These are phyloP conservation scores for Yueomyces sp. DNA, from an alignment of 1,139 yeast species.

Conservation along the genomic window DNA sequence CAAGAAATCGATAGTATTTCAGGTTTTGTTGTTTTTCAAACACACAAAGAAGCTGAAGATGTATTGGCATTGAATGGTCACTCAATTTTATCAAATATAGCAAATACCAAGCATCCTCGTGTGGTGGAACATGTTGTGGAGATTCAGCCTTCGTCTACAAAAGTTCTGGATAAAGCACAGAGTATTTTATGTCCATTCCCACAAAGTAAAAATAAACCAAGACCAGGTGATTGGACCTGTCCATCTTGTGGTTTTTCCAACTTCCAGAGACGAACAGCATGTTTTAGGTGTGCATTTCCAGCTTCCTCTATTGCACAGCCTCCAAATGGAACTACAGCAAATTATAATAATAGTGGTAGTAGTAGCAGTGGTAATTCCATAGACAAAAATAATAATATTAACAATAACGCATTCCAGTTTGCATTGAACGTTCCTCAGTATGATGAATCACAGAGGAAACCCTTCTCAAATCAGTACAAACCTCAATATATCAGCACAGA, in stretches of 20 bases:
- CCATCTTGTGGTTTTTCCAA: slow-evolving; percentile 93
- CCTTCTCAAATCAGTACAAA: not conserved
- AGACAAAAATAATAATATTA: slow-evolving; percentile 4
- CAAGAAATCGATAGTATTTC: slow-evolving; percentile 32
- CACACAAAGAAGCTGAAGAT: slow-evolving; percentile 80
- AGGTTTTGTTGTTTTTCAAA: slow-evolving; percentile 76
- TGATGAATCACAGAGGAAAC: not conserved
- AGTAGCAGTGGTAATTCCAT: slow-evolving; percentile 6
- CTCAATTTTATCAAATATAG: slow-evolving; percentile 22
- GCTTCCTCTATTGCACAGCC: slow-evolving; percentile 48
- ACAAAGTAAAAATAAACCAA: slow-evolving; percentile 75
- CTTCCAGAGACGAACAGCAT: slow-evolving; percentile 88
- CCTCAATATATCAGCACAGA: slow-evolving; percentile 1
- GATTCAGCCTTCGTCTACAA: slow-evolving; percentile 73
- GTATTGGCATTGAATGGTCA: slow-evolving; percentile 65
- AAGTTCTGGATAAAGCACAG: slow-evolving; percentile 68
- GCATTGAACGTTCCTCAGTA: slow-evolving; percentile 23
- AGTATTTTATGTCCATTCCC: slow-evolving; percentile 79
- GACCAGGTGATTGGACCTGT: slow-evolving; percentile 98
- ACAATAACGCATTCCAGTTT: slow-evolving; percentile 2
- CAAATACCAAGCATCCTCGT: slow-evolving; percentile 29
- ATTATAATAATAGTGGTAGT: slow-evolving; percentile 6
- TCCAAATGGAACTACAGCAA: slow-evolving; percentile 6
- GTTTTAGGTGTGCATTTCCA: slow-evolving; percentile 87
- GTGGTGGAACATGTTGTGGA: slow-evolving; percentile 60